Evolutionary conservation across 176 grass and related monocot species (phyloP), one percentile per base, ranked within the genome.

Genomic region (Microstegium vimineum): DNA sequence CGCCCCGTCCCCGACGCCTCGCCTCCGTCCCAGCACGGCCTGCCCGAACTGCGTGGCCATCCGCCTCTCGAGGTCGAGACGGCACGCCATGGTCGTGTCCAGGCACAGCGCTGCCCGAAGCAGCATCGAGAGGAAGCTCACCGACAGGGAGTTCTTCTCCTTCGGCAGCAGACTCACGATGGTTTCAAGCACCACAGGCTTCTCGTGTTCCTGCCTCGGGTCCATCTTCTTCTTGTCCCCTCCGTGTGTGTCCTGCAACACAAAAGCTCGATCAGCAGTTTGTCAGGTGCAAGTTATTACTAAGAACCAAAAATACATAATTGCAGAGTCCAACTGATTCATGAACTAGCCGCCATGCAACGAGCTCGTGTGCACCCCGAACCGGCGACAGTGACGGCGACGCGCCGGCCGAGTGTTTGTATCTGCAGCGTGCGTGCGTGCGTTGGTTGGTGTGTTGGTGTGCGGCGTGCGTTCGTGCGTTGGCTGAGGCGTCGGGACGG

Each of bases 101-200:
- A 98, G 90, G 75, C 81, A 86, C 8, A 93, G 84, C 66, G 96
- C 87, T 14, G 93, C 84, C 5, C 90, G 88, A 8, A 95, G 84
- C 41, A 98, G 96, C 96, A 91, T 93, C 1, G 96, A 95, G 7
- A 98, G 76, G 76, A 98, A 98, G 82, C 92, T 95, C 23, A 93
- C 89, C 0, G 96, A 98, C 80, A 93, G 71, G 42, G 89, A 77
- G 69, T 98, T 98, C 66, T 84, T 81, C 80, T 95, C 96, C 70
- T 85, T 77, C 8, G 96, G 96, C 38, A 98, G 81, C 36, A 98
- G 85, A 65, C 79, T 95, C 60, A 98, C 96, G 54, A 98, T 86
- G 35, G 90, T 95, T 30, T 98, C 96, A 0, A 98, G 87, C 0
- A 95, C 86, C 61, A 95, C 85, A 5, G 93, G 88, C 81, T 98